A percentile compares a stretch with the other conserved stretches of the same genome.
phyloP scores from a whole-genome alignment of 2,329 filamentous ascomycete species.

The Didymella keratinophila region DNA sequence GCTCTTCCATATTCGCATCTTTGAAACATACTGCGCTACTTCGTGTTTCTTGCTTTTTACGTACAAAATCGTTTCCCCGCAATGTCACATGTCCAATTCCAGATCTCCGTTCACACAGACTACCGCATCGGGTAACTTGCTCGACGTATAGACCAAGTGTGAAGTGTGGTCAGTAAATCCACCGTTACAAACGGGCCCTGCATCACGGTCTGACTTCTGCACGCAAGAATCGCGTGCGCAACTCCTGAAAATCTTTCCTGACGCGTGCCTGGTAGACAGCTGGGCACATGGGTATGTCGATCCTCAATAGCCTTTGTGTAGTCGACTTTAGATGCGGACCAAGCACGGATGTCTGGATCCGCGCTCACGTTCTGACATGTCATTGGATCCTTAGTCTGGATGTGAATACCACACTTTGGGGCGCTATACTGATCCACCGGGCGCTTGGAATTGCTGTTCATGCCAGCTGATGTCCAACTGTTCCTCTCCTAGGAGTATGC shows the following conservation, averaged over 20 bases:
- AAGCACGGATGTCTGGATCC: conserved; percentile 4
- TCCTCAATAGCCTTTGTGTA: conserved; percentile 13
- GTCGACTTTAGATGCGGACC: conserved; percentile 6
- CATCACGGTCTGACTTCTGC: conserved; percentile 7
- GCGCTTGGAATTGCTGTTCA: conserved; percentile 9
- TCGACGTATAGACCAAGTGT: conserved; percentile 10
- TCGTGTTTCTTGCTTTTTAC: conserved; percentile 19
- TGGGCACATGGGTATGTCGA: conserved; percentile 8
- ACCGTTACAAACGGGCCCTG: neutral
- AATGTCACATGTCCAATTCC: conserved; percentile 8
- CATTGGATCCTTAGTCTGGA: conserved; percentile 18
- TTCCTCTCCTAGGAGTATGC: conserved; percentile 8
- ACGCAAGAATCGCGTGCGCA: conserved; percentile 1
- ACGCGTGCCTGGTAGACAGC: neutral
- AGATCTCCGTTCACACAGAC: conserved; percentile 2
- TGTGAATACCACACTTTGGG: conserved; percentile 2
- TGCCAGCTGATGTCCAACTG: conserved; percentile 4
- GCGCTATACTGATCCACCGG: conserved; percentile 8
- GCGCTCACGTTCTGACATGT: conserved; percentile 7
- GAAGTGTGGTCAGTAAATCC: neutral
- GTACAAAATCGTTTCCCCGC: conserved; percentile 8
- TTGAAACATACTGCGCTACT: conserved; percentile 4
- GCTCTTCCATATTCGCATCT: neutral
- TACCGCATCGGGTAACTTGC: conserved; percentile 4
- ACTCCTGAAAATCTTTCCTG: conserved; percentile 2